Evolutionary conservation across 2,329 filamentous ascomycete species (phyloP).

Genomic region (Colletotrichum chlorophyti): DNA sequence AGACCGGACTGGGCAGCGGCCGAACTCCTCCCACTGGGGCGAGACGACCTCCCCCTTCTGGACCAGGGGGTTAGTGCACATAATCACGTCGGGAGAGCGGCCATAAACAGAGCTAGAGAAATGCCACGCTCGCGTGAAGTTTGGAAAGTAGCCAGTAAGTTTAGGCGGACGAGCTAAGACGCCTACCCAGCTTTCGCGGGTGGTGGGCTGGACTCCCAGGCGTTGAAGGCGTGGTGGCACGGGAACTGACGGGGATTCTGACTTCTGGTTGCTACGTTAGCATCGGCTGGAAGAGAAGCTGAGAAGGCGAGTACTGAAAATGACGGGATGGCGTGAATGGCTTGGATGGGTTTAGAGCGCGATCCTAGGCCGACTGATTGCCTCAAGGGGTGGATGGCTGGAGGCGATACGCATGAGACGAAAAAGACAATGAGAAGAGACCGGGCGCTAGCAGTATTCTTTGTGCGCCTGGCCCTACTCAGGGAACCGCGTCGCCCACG

Average conservation of each 20-base stretch:
- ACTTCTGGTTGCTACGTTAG: neutral
- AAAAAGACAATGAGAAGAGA: neutral
- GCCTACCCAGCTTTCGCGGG: no score
- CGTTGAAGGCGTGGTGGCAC: neutral
- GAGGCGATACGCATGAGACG: neutral
- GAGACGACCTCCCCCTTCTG: constrained; percentile 18
- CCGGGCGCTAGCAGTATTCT: constrained; percentile 1
- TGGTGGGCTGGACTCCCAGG: neutral
- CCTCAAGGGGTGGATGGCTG: no score
- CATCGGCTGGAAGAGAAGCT: neutral
- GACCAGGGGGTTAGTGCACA: neutral
- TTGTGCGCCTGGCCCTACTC: constrained; percentile 10
- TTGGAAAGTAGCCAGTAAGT: neutral
- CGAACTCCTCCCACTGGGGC: constrained; percentile 7
- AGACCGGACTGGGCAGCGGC: constrained; percentile 17
- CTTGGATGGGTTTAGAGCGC: no score
- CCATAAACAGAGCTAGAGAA: constrained; percentile 16
- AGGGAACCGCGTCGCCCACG: constrained; percentile 1
- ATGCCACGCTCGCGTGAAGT: constrained; percentile 17
- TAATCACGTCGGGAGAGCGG: neutral
- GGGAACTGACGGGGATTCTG: neutral
- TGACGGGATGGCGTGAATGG: neutral
- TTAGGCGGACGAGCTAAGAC: constrained; percentile 9
- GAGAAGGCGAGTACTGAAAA: neutral
- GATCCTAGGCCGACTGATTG: no score